These are phyloP conservation scores for Nannochloropsis gaditana DNA, from an alignment of 108 stramenopile species.

Conservation along the genomic window DNA sequence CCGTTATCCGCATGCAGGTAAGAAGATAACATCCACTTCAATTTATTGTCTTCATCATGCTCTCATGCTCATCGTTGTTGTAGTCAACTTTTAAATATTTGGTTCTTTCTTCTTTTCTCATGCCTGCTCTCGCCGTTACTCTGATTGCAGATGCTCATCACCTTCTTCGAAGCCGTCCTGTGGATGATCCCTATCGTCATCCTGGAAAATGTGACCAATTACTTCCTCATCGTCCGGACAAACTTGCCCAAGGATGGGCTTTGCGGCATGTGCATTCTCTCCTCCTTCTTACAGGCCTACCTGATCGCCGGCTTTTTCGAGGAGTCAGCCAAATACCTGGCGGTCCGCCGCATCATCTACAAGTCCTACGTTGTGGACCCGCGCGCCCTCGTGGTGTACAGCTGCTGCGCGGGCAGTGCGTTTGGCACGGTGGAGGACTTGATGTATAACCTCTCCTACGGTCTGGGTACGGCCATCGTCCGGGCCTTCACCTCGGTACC, in stretches of 20 bases:
- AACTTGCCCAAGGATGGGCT: background rate
- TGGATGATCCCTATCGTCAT: constrained; percentile 23
- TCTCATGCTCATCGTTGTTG: background rate
- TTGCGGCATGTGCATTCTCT: constrained; percentile 21
- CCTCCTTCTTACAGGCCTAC: constrained; percentile 3
- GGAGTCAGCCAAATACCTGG: background rate
- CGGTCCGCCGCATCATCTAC: constrained; percentile 16
- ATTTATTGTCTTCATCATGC: background rate
- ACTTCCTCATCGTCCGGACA: background rate
- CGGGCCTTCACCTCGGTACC: constrained; percentile 13
- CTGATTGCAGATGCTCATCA: background rate
- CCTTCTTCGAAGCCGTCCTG: constrained; percentile 18
- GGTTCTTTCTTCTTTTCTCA: background rate
- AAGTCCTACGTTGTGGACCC: constrained; percentile 12
- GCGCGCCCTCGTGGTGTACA: constrained; percentile 4
- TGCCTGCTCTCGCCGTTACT: background rate
- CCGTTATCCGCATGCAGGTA: constrained; percentile 6
- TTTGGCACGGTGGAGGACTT: constrained; percentile 18
- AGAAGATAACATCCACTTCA: background rate
- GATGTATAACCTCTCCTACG: background rate
- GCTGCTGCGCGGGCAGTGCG: constrained; percentile 11
- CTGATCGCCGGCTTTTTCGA: constrained; percentile 13
- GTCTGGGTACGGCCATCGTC: constrained; percentile 7
- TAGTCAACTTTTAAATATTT: background rate
- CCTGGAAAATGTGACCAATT: background rate